Conservation (phyloP, 2,329 filamentous ascomycete species). For the Diaporthe sp. region DNA sequence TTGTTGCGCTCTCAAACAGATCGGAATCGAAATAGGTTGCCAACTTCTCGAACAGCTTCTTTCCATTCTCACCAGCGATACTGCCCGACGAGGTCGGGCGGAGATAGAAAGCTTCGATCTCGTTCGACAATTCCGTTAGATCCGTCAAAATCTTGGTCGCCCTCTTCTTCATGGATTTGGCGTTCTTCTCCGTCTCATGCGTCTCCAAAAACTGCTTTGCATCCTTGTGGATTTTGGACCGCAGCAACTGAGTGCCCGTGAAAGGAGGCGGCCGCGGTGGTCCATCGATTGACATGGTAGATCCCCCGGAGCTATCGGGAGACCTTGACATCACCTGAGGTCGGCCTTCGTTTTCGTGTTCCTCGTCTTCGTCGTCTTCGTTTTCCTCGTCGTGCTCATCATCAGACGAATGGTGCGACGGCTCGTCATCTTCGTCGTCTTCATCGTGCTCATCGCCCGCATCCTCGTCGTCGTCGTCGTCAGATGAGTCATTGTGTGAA, state of each 20-base stretch:
- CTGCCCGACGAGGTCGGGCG: constrained; percentile 61
- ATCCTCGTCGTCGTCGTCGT: constrained; percentile 65
- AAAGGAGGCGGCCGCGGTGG: constrained; percentile 61
- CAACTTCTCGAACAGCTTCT: constrained; percentile 79
- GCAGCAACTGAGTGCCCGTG: constrained; percentile 69
- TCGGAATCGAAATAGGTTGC: constrained; percentile 90
- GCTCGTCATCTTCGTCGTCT: constrained; percentile 61
- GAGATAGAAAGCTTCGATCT: constrained; percentile 81
- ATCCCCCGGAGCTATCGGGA: constrained; percentile 74
- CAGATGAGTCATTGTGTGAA: constrained; percentile 44
- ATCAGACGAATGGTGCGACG: constrained; percentile 51
- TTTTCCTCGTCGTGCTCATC: constrained; percentile 63
- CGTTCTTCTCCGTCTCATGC: constrained; percentile 82
- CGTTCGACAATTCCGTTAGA: constrained; percentile 77
- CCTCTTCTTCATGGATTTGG: constrained; percentile 81
- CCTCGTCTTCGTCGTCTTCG: constrained; percentile 67
- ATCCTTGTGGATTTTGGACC: constrained; percentile 79
- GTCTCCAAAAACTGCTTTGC: constrained; percentile 87
- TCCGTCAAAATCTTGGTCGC: constrained; percentile 81
- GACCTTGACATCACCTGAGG: constrained; percentile 76
- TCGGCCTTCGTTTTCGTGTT: constrained; percentile 59
- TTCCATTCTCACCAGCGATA: constrained; percentile 65
- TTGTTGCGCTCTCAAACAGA: constrained; percentile 92
- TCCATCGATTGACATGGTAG: constrained; percentile 74
- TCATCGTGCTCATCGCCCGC: constrained; percentile 63